phyloP scores from a whole-genome alignment of 345 rosid genomes.

The Bruguiera gymnorhiza region DNA sequence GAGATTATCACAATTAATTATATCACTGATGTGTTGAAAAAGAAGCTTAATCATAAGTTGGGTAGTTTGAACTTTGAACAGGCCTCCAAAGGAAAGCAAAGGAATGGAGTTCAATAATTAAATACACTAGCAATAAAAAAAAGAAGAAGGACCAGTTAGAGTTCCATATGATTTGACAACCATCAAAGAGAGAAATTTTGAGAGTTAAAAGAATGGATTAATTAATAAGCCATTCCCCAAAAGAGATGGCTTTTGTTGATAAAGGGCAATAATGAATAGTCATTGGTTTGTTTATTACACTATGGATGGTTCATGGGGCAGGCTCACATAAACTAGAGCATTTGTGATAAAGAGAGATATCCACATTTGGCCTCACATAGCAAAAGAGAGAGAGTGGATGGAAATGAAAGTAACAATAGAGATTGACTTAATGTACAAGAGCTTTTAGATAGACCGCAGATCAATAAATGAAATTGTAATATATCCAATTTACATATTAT shows the following conservation, averaged over 20 bases:
- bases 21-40: conserved; percentile 20
- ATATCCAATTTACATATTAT: no score
- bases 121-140: conserved; percentile 31
- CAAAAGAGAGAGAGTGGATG: conserved; percentile 2
- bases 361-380: conserved; percentile 22
- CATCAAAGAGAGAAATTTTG: conserved; percentile 43
- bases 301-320: not conserved
- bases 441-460: not conserved
- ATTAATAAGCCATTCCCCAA: conserved; percentile 11
- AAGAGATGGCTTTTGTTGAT: conserved; percentile 14
- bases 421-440: conserved; percentile 8
- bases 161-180: conserved; percentile 22
- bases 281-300: conserved; percentile 8
- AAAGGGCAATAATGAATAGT: conserved; percentile 21
- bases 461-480: no score
- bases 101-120: conserved; percentile 36
- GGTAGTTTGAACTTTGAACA: conserved; percentile 36
- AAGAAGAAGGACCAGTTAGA: conserved; percentile 22
- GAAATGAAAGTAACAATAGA: conserved; percentile 35
- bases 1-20: conserved; percentile 40
- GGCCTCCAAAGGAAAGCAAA: conserved; percentile 25
- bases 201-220: conserved; percentile 10
- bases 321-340: conserved; percentile 7
- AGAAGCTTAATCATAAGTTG: conserved; percentile 37
- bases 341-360: conserved; percentile 3